phyloP scores from a whole-genome alignment of 139 green algal species.

The Ettlia oleoabundans region DNA sequence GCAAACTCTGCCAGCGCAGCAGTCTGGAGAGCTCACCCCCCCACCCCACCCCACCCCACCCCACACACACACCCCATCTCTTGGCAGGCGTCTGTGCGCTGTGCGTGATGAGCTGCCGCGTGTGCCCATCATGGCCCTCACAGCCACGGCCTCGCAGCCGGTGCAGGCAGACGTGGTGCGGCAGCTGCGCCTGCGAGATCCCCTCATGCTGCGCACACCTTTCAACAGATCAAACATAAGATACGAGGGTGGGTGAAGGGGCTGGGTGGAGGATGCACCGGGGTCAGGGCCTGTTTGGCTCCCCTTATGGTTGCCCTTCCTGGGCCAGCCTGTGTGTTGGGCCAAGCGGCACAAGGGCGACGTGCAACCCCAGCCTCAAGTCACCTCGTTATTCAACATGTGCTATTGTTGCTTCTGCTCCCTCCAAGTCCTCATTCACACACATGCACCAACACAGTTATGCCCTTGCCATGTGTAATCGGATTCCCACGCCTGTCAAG shows the following conservation, averaged over 20 bases:
- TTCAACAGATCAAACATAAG: constrained; percentile 70
- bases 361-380: no score
- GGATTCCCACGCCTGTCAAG: no score
- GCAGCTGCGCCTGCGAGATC: constrained; percentile 34
- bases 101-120: constrained; percentile 56
- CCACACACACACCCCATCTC: not conserved
- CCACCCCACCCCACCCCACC: not conserved
- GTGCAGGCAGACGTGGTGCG: constrained; percentile 39
- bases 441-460: not conserved
- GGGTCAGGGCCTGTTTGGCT: no score
- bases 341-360: no score
- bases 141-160: constrained; percentile 40
- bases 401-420: not conserved
- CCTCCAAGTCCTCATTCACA: not conserved
- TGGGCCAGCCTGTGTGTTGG: no score
- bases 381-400: no score
- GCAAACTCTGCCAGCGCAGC: no score
- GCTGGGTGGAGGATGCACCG: not conserved
- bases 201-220: constrained; percentile 11
- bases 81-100: constrained; percentile 32
- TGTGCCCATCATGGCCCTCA: constrained; percentile 56
- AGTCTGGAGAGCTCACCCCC: no score
- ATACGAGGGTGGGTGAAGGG: constrained; percentile 36
- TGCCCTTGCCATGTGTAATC: no score
- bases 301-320: no score